These are phyloP conservation scores for Lachnellula arida DNA, from an alignment of 2,329 filamentous ascomycete genomes.

Conservation along the genomic window DNA sequence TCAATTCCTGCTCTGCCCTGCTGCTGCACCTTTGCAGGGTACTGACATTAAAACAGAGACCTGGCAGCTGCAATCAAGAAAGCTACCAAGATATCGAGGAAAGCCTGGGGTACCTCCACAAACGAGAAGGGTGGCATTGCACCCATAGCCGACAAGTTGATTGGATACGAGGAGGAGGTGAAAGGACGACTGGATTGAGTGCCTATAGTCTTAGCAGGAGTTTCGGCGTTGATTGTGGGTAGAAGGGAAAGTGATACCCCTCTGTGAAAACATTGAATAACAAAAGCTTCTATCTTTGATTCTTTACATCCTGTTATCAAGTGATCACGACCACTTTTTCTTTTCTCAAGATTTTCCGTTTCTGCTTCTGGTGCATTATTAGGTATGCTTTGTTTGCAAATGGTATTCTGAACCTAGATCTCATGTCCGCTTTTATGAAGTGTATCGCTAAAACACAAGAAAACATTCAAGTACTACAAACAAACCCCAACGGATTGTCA, in stretches of 20 bases:
- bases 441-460: too few relatives aligned
- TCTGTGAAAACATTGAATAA: not conserved
- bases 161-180: constrained; percentile 26
- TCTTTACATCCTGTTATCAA: not conserved
- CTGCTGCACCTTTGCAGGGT: not conserved
- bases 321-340: not conserved
- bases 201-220: not conserved
- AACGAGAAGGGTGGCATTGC: constrained; percentile 14
- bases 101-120: constrained; percentile 18
- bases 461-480: too few relatives aligned
- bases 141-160: constrained; percentile 20
- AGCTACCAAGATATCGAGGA: constrained; percentile 16
- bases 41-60: constrained; percentile 10
- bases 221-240: not conserved
- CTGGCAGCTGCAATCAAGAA: constrained; percentile 19
- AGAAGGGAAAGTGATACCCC: constrained; percentile 4
- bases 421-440: not conserved
- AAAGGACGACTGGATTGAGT: constrained; percentile 17
- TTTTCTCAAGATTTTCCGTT: not conserved
- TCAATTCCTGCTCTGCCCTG: not conserved
- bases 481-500: too few relatives aligned
- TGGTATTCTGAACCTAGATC: not conserved
- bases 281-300: not conserved
- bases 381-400: not conserved
- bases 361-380: not conserved